A percentile compares a stretch with the other conserved stretches of the same genome.
Conservation (phyloP, 345 rosid genomes). For the Gossypium australe region DNA sequence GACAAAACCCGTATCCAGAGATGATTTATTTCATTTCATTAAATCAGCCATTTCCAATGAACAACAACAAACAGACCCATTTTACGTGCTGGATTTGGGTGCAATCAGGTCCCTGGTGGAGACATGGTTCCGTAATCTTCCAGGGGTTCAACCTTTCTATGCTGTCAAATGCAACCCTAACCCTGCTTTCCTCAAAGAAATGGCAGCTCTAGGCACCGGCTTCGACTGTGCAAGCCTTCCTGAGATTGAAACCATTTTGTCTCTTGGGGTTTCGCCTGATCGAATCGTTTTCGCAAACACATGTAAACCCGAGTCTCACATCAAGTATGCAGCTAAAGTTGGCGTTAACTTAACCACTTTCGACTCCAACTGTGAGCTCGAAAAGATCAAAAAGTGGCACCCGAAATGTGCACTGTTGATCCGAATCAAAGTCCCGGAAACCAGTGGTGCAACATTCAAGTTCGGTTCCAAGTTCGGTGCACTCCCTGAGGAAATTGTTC, state of each 20-base stretch:
- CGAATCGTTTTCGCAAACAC: slow-evolving; percentile 30
- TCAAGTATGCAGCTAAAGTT: slow-evolving; percentile 25
- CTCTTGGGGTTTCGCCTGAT: slow-evolving; percentile 22
- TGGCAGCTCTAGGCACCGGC: slow-evolving; percentile 27
- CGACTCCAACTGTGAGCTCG: slow-evolving; percentile 25
- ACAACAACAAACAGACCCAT: slow-evolving; percentile 13
- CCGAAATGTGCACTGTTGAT: slow-evolving; percentile 22
- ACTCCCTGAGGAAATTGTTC: slow-evolving; percentile 9
- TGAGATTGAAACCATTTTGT: slow-evolving; percentile 27
- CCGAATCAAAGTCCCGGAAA: slow-evolving; percentile 18
- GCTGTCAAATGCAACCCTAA: slow-evolving; percentile 34
- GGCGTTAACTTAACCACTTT: slow-evolving; percentile 32
- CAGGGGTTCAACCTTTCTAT: slow-evolving; percentile 25
- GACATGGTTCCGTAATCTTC: slow-evolving; percentile 19
- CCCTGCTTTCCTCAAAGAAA: slow-evolving; percentile 17
- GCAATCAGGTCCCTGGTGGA: slow-evolving; percentile 7
- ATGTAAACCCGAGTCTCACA: slow-evolving; percentile 28
- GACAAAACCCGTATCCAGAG: not conserved
- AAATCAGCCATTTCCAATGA: not conserved
- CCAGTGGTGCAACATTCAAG: slow-evolving; percentile 2
- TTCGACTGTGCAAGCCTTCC: slow-evolving; percentile 30
- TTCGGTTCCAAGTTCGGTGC: slow-evolving; percentile 25
- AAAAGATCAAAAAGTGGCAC: slow-evolving; percentile 29
- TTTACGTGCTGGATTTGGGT: slow-evolving; percentile 25
- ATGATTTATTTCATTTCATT: not conserved